These are phyloP conservation scores for Solidago caesia DNA, from an alignment of 129 eudicot species.

Conservation along the genomic window DNA sequence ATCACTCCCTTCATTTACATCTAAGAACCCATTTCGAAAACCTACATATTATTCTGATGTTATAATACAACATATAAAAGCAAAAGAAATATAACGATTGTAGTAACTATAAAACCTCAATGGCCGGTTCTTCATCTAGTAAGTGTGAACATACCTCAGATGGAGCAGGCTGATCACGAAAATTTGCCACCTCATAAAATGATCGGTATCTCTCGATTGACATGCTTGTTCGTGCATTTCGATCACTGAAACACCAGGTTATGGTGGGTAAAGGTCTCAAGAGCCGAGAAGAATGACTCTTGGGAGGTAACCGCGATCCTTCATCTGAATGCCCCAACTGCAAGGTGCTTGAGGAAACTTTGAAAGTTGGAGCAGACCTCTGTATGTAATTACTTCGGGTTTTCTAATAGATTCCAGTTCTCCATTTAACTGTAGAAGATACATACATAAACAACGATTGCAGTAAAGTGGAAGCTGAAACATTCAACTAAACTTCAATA, in stretches of 20 bases:
- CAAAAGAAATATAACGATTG: too few relatives aligned
- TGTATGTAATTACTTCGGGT: constrained; percentile 40
- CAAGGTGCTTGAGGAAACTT: constrained; percentile 47
- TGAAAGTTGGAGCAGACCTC: constrained; percentile 37
- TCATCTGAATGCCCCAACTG: constrained; percentile 45
- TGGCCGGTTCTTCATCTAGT: too few relatives aligned
- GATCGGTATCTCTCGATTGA: constrained; percentile 42
- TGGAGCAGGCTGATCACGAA: constrained; percentile 35
- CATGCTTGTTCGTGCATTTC: constrained; percentile 42
- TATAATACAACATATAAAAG: too few relatives aligned
- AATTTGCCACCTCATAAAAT: constrained; percentile 31
- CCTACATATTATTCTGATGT: too few relatives aligned
- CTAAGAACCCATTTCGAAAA: too few relatives aligned
- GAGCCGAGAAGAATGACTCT: constrained; percentile 42
- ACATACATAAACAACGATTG: too few relatives aligned
- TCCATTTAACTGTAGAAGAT: too few relatives aligned
- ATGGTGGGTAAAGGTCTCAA: constrained; percentile 24
- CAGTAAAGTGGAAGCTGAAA: too few relatives aligned
- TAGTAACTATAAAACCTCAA: too few relatives aligned
- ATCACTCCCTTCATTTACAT: too few relatives aligned
- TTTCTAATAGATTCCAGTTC: constrained; percentile 38
- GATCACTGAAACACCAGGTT: constrained; percentile 43
- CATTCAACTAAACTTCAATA: too few relatives aligned
- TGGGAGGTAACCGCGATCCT: constrained; percentile 30
- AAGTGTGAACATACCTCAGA: constrained; percentile 40